These are phyloP conservation scores for Cadophora luteo-olivacea DNA, from an alignment of 2,329 filamentous ascomycete species.

Conservation along the genomic window DNA sequence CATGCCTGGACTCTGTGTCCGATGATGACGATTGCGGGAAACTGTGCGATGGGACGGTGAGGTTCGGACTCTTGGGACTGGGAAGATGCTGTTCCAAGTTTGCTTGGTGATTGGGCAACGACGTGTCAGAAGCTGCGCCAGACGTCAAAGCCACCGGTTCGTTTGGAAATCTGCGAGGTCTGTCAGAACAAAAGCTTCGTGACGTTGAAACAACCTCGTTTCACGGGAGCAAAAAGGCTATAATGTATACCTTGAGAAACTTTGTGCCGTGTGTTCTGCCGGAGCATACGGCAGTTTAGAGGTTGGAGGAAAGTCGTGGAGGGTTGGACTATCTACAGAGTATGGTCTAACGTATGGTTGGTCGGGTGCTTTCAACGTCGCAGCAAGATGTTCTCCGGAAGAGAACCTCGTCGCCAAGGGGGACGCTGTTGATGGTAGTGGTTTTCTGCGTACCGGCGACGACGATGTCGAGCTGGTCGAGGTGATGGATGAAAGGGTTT, in stretches of 20 bases:
- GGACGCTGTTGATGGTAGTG: conserved; percentile 62
- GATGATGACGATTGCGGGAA: conserved; percentile 21
- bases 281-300: conserved; percentile 29
- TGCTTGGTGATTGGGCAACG: conserved; percentile 28
- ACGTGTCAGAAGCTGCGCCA: conserved; percentile 28
- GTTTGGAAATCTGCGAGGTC: conserved; percentile 35
- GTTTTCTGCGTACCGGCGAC: conserved; percentile 61
- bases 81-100: conserved; percentile 26
- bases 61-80: conserved; percentile 36
- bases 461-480: conserved; percentile 38
- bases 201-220: conserved; percentile 30
- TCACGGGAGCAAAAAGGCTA: conserved; percentile 21
- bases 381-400: conserved; percentile 46
- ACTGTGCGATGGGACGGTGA: conserved; percentile 36
- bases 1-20: conserved; percentile 38
- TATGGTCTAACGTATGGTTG: conserved; percentile 62
- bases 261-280: conserved; percentile 21
- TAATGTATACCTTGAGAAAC: conserved; percentile 32
- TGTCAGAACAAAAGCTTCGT: conserved; percentile 27
- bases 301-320: conserved; percentile 61
- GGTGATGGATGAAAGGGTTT: conserved; percentile 27
- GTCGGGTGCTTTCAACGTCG: conserved; percentile 51
- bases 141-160: conserved; percentile 36
- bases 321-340: conserved; percentile 65
- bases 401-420: conserved; percentile 58